These are phyloP conservation scores for Akanthomyces dipterigenus DNA, from an alignment of 2,329 filamentous ascomycete genomes.

Conservation along the genomic window DNA sequence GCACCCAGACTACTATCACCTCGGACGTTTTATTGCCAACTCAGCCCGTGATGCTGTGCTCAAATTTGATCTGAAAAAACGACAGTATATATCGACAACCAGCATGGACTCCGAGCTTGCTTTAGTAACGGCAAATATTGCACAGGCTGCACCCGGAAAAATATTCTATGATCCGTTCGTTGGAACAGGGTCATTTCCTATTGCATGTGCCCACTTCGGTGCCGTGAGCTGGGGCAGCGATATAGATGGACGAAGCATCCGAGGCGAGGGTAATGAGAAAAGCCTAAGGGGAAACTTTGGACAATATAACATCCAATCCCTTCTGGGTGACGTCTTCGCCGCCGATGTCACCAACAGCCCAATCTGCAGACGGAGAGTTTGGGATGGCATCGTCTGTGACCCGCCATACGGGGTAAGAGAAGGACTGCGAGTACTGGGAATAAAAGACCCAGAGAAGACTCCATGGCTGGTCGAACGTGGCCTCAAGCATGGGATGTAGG, in stretches of 20 bases:
- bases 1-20: slow-evolving; percentile 55
- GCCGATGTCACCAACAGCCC: slow-evolving; percentile 87
- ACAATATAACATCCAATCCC: slow-evolving; percentile 65
- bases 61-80: slow-evolving; percentile 85
- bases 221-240: slow-evolving; percentile 80
- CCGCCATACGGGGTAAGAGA: slow-evolving; percentile 94
- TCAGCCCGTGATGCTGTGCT: slow-evolving; percentile 62
- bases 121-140: slow-evolving; percentile 86
- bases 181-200: slow-evolving; percentile 85
- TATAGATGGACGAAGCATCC: slow-evolving; percentile 84
- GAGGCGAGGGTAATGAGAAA: slow-evolving; percentile 56
- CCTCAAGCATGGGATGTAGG: slow-evolving; percentile 60
- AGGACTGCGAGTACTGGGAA: slow-evolving; percentile 79
- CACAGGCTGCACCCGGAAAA: slow-evolving; percentile 72
- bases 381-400: slow-evolving; percentile 92
- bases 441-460: slow-evolving; percentile 57
- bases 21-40: slow-evolving; percentile 64
- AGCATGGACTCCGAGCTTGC: slow-evolving; percentile 96
- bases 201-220: slow-evolving; percentile 87
- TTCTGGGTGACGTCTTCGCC: slow-evolving; percentile 72
- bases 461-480: slow-evolving; percentile 62
- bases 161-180: slow-evolving; percentile 94
- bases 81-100: slow-evolving; percentile 89
- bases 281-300: slow-evolving; percentile 65
- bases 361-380: slow-evolving; percentile 52